Base-by-base conservation (phyloP, 1,139 yeast genomes). In the Dujonia santamariae region DNA sequence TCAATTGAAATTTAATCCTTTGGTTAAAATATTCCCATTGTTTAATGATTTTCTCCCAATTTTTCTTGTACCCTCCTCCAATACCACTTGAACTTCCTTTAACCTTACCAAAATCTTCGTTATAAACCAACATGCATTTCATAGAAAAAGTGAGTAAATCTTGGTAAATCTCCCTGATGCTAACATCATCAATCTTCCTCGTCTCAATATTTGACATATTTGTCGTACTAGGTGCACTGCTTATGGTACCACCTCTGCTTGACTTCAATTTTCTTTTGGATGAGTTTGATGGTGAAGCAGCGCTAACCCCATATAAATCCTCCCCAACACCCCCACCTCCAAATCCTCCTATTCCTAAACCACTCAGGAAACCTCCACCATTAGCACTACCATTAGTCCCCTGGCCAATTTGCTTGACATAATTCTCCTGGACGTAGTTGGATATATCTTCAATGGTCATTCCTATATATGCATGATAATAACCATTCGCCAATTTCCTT, bases 21-120 rank as follows among this genome's bases (percentile, higher is more conserved):
- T 45, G 44, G 36, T 63, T 59, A 44, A 67, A 67, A 35, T 59
- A 63, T 4, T 36, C 19, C 72, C 72, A 67, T 22, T 50, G 49
- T 4, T 39, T 40, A 3, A 45, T 42, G 3, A 59, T 38, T 20
- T 34, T 30, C 4, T 38, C 32, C 67, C 66, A 61, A 4, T 45
- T 45, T 21, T 37, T 43, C 22, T 22, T 35, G 26, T 27, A 35
- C 23, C 32, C 26, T 26, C 26, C 23, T 23, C 34, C 16, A 12
- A 23, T 12, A 11, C 26, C 14, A 7, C 26, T 15, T n/a, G 6
- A n/a, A 15, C 26, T 23, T 13, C 6, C 19, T 15, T n/a, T 26
- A 15, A 7, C 30, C 7, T 7, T 4, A 8, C 7, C 12, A 24
- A 46, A 53, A 30, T 63, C 68, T 26, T 45, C 49, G 24, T 47